Evolutionary conservation across 331 rosid genomes (phyloP), one percentile per base, ranked within the genome.

Genomic region (Erythrophleum ivorense): DNA sequence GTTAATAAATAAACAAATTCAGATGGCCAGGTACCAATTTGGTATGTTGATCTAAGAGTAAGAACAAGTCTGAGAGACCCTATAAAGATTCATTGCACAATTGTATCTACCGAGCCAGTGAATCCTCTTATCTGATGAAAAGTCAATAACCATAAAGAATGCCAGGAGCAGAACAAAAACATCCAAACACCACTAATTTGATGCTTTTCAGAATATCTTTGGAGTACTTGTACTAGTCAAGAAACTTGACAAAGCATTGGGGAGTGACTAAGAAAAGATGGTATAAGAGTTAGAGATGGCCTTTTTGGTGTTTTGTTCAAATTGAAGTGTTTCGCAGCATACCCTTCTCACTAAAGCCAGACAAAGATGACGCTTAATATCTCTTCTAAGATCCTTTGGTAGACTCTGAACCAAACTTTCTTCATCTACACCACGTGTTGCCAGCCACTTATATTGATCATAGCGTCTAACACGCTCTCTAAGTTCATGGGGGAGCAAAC

Each of bases 311-410:
- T 72, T 83, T 57, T 3, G 18, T 74, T 57, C 24, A 72, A 73
- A 63, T 72, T 68, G 3, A 36, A 73, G 83, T 76, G 83, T 45
- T 72, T 36, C 76, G 71, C 80, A 86, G 64, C 93, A 50, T 91
- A 96, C 99, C 99, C 99, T 94, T 78, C 94, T 92, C 82, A 96
- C 99, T 94, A 96, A 86, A 59, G 98, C 99, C 62, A 96, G 90
- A 89, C 99, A 96, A 55, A 96, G 97, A 73, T 96, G 99, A 31
- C 99, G 95, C 82, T 96, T 96, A 78, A 96, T 96, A 80, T 96
- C 99, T 79, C 99, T 91, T 75, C 90, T 88, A 45, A 96, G 99
- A 92, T 96, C 99, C 92, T 96, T 96, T 11, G 99, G 99, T 75
- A 96, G 91, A 83, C 93, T 87, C 85, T 92, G 97, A 80, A 94